Percentiles rank a stretch among this genome's conserved stretches.
Conservation (phyloP, 192 early-diverging fungal species). For the Endogone sp. region DNA sequence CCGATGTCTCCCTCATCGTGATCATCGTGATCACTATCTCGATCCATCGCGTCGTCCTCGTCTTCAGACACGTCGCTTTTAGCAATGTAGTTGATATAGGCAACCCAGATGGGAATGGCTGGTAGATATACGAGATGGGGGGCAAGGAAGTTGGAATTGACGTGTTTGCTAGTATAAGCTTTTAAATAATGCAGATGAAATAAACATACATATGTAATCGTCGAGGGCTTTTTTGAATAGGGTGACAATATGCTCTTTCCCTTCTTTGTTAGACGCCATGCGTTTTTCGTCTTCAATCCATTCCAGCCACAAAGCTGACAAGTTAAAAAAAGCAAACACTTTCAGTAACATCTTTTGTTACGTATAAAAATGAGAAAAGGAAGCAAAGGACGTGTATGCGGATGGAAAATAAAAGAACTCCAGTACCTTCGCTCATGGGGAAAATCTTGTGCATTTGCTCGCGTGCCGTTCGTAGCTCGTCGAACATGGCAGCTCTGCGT, state of each 20-base stretch:
- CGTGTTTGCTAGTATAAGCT: background rate
- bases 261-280: slow-evolving; percentile 37
- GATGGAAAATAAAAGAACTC: too few relatives aligned
- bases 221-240: slow-evolving; percentile 51
- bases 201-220: slow-evolving; percentile 70
- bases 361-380: background rate
- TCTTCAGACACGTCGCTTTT: slow-evolving; percentile 36
- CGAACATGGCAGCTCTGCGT: slow-evolving; percentile 30
- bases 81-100: slow-evolving; percentile 51
- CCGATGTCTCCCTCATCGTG: slow-evolving; percentile 11
- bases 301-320: slow-evolving; percentile 64
- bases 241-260: slow-evolving; percentile 39
- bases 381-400: background rate
- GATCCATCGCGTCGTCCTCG: slow-evolving; percentile 19
- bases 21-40: slow-evolving; percentile 22
- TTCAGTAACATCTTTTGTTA: background rate
- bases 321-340: background rate
- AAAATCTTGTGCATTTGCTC: slow-evolving; percentile 52
- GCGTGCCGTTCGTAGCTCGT: slow-evolving; percentile 49
- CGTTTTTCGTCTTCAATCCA: slow-evolving; percentile 67
- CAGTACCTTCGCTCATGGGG: slow-evolving; percentile 61
- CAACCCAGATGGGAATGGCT: slow-evolving; percentile 69
- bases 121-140: too few relatives aligned
- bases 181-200: background rate
- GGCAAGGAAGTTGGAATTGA: too few relatives aligned